Evolutionary conservation across 2,329 filamentous ascomycete genomes (phyloP).

Genomic region (Coniochaeta sp.): DNA sequence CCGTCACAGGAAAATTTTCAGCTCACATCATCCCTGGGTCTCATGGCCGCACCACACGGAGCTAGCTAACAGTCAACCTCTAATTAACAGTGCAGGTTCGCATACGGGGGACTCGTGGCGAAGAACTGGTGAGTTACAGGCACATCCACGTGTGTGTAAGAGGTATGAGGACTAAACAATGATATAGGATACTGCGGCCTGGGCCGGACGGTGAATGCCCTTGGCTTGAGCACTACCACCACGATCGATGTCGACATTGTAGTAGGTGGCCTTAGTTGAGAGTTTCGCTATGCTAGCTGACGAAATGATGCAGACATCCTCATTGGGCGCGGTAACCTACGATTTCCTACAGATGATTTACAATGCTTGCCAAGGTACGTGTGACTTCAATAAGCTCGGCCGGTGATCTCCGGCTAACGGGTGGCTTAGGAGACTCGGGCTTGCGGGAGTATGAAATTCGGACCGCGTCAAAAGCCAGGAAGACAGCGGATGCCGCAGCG

Average conservation of each 20-base stretch:
- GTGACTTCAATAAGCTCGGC: not conserved
- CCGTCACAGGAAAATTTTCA: too few species aligned
- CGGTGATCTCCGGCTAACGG: not conserved
- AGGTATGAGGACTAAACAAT: not conserved
- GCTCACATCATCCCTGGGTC: not conserved
- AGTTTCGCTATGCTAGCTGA: constrained; percentile 7
- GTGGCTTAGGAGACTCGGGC: constrained; percentile 29
- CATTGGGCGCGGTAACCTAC: constrained; percentile 67
- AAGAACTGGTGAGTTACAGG: constrained; percentile 28
- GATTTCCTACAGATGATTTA: constrained; percentile 55
- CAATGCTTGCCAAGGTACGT: constrained; percentile 45
- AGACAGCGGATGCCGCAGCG: constrained; percentile 17
- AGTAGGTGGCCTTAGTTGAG: constrained; percentile 31
- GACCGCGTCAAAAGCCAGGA: constrained; percentile 19
- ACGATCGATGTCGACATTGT: constrained; percentile 66
- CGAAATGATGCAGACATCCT: constrained; percentile 54
- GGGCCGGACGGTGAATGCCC: constrained; percentile 52
- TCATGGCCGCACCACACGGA: not conserved
- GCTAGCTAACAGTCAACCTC: not conserved
- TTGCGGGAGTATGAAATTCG: constrained; percentile 37
- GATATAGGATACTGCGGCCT: constrained; percentile 64
- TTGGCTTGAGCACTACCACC: constrained; percentile 50
- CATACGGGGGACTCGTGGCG: constrained; percentile 39
- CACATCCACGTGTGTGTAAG: constrained; percentile 6
- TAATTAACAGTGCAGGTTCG: constrained; percentile 40